Evolutionary conservation across 73 alveolate species (phyloP).

Genomic region (Paramecium sexaurelia): DNA sequence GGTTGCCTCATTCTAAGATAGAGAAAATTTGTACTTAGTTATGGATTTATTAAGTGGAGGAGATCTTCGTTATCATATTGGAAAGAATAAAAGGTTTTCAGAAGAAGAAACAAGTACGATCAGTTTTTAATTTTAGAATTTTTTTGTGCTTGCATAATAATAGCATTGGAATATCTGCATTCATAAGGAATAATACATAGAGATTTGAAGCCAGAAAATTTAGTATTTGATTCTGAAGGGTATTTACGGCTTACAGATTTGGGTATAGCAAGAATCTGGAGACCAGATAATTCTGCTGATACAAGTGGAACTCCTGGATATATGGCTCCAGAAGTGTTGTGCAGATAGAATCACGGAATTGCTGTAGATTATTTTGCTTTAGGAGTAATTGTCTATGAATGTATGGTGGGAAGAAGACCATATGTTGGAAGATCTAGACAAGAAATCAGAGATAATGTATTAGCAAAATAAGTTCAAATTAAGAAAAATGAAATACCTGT

Average conservation of each 20-base stretch:
- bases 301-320: conserved; percentile 93
- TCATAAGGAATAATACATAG: conserved; percentile 90
- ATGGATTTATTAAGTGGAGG: conserved; percentile 95
- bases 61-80: conserved; percentile 92
- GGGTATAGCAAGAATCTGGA: conserved; percentile 93
- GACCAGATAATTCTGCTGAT: conserved; percentile 90
- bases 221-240: conserved; percentile 92
- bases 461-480: conserved; percentile 80
- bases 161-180: conserved; percentile 94
- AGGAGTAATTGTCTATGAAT: conserved; percentile 86
- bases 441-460: conserved; percentile 88
- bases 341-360: conserved; percentile 81
- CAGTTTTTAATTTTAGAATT: conserved; percentile 69
- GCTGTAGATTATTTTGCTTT: conserved; percentile 87
- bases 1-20: conserved; percentile 94
- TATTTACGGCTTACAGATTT: conserved; percentile 92
- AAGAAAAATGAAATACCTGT: conserved; percentile 72
- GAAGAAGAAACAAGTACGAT: conserved; percentile 86
- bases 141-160: conserved; percentile 90
- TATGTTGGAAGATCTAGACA: conserved; percentile 84
- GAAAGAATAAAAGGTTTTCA: conserved; percentile 82
- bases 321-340: conserved; percentile 89
- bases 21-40: conserved; percentile 89
- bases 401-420: conserved; percentile 86
- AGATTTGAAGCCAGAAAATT: conserved; percentile 97